phyloP scores from a whole-genome alignment of 225 moss, liverwort and hornwort species.

The Sphagnum contortum region DNA sequence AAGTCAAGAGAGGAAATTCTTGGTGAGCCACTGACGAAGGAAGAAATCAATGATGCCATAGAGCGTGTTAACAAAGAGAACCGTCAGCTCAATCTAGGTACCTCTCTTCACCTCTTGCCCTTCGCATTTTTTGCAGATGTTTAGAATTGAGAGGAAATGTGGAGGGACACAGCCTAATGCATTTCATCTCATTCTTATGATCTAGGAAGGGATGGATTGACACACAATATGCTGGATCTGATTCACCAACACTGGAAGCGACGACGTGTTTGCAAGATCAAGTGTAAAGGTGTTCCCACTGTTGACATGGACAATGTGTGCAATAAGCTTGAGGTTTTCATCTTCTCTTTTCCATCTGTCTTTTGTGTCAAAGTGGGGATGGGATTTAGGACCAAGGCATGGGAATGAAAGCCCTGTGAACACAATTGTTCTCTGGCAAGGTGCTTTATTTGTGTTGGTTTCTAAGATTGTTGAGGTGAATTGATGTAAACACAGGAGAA shows the following conservation, averaged over 20 bases:
- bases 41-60: slow-evolving; percentile 64
- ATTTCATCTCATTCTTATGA: too few species aligned
- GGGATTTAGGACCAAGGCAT: too few species aligned
- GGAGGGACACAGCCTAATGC: too few species aligned
- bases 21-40: slow-evolving; percentile 52
- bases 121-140: too few species aligned
- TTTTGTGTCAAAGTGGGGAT: not conserved
- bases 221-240: slow-evolving; percentile 92
- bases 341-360: not conserved
- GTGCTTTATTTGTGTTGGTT: too few species aligned
- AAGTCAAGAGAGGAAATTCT: slow-evolving; percentile 73
- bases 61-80: slow-evolving; percentile 36
- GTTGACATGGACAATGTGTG: slow-evolving; percentile 95
- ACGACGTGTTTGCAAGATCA: slow-evolving; percentile 78
- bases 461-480: not conserved
- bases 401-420: too few species aligned
- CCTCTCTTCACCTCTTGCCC: not conserved
- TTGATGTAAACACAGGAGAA: slow-evolving; percentile 39
- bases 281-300: slow-evolving; percentile 99
- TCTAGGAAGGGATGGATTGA: slow-evolving; percentile 94
- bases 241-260: slow-evolving; percentile 93
- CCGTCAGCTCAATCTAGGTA: slow-evolving; percentile 89
- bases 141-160: too few species aligned
- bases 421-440: too few species aligned
- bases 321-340: slow-evolving; percentile 63